phyloP scores from a whole-genome alignment of 768 basidiomycete genomes.

The Xanthoconium stramineum region DNA sequence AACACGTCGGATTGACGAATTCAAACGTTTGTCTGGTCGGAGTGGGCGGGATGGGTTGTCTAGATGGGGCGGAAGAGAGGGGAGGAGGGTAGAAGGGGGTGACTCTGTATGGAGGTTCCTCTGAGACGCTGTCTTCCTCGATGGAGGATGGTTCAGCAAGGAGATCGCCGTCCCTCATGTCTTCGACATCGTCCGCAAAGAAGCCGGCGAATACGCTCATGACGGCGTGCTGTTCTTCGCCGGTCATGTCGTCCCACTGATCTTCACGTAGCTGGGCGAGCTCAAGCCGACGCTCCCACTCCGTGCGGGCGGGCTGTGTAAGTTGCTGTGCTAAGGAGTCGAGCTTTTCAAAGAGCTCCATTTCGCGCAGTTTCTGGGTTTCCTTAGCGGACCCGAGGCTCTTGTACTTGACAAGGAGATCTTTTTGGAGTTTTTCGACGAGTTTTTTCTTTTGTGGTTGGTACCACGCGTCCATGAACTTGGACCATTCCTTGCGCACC shows the following conservation, averaged over 20 bases:
- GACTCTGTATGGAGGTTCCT: conserved; percentile 16
- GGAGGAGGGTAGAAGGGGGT: conserved; percentile 1
- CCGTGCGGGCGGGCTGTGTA: conserved; percentile 29
- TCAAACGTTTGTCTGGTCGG: conserved; percentile 22
- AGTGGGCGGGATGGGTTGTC: conserved; percentile 19
- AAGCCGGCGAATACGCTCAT: conserved; percentile 30
- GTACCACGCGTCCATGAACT: conserved; percentile 29
- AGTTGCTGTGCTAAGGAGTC: conserved; percentile 21
- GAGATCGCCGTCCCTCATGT: conserved; percentile 14
- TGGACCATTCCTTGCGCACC: conserved; percentile 32
- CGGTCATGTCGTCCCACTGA: conserved; percentile 31
- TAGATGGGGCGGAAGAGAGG: conserved; percentile 6
- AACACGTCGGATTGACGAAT: conserved; percentile 28
- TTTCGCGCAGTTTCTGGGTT: conserved; percentile 29
- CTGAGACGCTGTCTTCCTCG: conserved; percentile 18
- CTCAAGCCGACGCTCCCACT: conserved; percentile 34
- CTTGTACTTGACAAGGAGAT: conserved; percentile 33
- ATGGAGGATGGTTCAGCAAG: conserved; percentile 2
- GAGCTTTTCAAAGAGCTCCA: conserved; percentile 27
- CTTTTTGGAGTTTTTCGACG: conserved; percentile 30
- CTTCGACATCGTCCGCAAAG: conserved; percentile 28
- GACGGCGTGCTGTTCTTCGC: conserved; percentile 31
- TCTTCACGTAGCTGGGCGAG: conserved; percentile 29
- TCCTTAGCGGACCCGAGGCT: conserved; percentile 18
- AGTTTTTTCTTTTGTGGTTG: conserved; percentile 29